phyloP scores from a whole-genome alignment of 2,329 filamentous ascomycete species.

The Exophiala alcalophila region DNA sequence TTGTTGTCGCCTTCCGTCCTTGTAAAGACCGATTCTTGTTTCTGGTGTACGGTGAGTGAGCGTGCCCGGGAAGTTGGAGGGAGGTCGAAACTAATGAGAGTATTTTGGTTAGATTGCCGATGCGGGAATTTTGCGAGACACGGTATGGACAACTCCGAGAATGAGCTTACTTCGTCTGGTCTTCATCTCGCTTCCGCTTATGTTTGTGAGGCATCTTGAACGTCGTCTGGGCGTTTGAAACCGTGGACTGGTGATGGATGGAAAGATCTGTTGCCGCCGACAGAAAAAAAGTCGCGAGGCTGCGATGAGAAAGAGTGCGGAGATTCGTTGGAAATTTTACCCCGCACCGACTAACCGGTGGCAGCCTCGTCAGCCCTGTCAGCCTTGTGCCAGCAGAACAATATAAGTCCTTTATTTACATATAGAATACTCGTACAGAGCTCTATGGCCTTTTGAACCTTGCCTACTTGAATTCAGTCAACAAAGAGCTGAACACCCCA shows the following conservation, averaged over 20 bases:
- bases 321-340: conserved; percentile 5
- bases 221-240: background rate
- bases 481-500: conserved; percentile 10
- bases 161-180: conserved; percentile 40
- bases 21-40: conserved; percentile 39
- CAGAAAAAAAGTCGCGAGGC: conserved; percentile 5
- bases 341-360: too few species aligned
- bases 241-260: background rate
- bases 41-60: conserved; percentile 47
- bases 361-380: too few species aligned
- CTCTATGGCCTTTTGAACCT: background rate
- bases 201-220: conserved; percentile 79
- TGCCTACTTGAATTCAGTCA: conserved; percentile 1
- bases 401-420: background rate
- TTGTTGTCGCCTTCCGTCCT: conserved; percentile 29
- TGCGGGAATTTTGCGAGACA: too few species aligned
- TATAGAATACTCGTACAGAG: background rate
- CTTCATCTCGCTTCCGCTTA: conserved; percentile 58
- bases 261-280: too few species aligned
- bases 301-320: too few species aligned
- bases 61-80: conserved; percentile 60
- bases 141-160: too few species aligned
- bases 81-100: conserved; percentile 50
- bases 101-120: too few species aligned
- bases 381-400: conserved; percentile 4